Percentiles rank a stretch among this genome's conserved stretches.
Conservation (phyloP, 73 alveolate genomes). For the Tetrahymena elliotti region DNA sequence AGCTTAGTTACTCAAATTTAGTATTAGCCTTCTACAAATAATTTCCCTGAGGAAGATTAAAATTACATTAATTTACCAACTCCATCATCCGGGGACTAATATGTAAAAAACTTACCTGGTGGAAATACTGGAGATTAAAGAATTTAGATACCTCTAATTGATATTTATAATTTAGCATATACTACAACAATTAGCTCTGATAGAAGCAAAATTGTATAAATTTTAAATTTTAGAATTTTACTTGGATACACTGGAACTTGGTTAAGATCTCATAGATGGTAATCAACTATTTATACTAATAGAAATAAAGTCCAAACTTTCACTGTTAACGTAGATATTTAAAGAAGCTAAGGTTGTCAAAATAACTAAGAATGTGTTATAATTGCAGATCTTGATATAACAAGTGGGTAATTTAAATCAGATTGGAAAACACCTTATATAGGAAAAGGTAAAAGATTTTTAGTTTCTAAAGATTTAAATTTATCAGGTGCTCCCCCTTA, state of each 20-base stretch:
- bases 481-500: background rate
- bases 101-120: background rate
- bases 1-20: background rate
- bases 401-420: background rate
- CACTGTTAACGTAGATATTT: background rate
- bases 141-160: background rate
- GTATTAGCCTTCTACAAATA: background rate
- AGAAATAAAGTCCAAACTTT: background rate
- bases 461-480: background rate
- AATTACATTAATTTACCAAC: background rate
- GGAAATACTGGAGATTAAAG: background rate
- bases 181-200: background rate
- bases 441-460: too few species aligned
- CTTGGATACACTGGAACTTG: background rate
- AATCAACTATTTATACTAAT: background rate
- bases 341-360: background rate
- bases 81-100: background rate
- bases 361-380: background rate
- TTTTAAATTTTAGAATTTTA: background rate
- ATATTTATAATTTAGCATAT: background rate
- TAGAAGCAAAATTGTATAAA: background rate
- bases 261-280: background rate
- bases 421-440: background rate
- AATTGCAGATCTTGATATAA: background rate
- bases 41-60: background rate